Evolutionary conservation across 2,329 filamentous ascomycete genomes (phyloP), one percentile per base, ranked within the genome.

Genomic region (Arthrobotrys megalospora): DNA sequence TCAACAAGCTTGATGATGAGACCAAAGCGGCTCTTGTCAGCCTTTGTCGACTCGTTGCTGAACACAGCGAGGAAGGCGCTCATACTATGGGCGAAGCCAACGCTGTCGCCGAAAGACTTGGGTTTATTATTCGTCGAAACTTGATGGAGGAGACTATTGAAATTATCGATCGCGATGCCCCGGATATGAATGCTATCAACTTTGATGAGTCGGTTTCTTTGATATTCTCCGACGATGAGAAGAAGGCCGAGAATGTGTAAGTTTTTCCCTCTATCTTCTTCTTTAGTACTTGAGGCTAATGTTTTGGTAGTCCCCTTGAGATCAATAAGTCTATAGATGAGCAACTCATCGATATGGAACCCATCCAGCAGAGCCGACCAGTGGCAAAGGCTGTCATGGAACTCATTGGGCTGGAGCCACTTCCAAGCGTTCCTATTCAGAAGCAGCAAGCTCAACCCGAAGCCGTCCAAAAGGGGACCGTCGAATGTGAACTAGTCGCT

Each of bases 91-190:
- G 0, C 7, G 48, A 71, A 11, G 73, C 60, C 3, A 67, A 66
- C 19, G 24, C 69, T 11, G 53, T 77, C 16, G 66, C 58, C 0
- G 60, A 77, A 5, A 19, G 73, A 7, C 66, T 77, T 24, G 60
- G 50, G 6, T 58, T 77, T n/a, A 1, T 58, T 0, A 66, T 77
- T n/a, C n/a, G 34, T 5, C 14, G 45, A 32, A 64, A 71, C 12
- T 11, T 67, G 5, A 8, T 66, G 0, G 52, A 60, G 19, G 50
- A 41, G 12, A 38, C 28, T 7, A 28, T 77, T 6, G 73, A 77
- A 4, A 71, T 77, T n/a, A 34, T 70, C 8, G 66, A 77, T 3
- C 36, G 48, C 10, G 73, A 77, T 28, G 21, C 47, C 6, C 73
- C 73, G 1, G 24, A 45, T 8, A 7, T 6, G 0, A 34, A 71